Evolutionary conservation across 2,329 filamentous ascomycete genomes (phyloP), one percentile per base, ranked within the genome.

Genomic region (Aspergillus transmontanensis): DNA sequence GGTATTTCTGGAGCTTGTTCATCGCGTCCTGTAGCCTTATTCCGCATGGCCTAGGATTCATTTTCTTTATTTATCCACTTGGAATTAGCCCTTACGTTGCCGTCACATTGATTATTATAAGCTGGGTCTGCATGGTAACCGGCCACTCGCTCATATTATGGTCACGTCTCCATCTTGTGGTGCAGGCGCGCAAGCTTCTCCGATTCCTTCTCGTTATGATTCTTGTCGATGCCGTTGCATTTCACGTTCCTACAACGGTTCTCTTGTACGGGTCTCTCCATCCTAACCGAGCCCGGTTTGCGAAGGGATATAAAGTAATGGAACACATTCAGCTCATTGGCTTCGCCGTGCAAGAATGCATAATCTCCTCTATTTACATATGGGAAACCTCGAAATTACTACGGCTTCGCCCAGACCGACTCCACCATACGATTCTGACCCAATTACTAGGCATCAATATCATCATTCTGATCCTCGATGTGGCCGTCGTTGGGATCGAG

Each of bases 81-180:
- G 71, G 69, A 11, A 3, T 50, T 10, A 72, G 64, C 45, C 45
- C 72, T 43, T 78, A 75, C 67, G 45, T 76, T 26, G 67, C 73
- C 4, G 72, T 79, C 5, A 76, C 79, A 4, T 64, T 83, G 2
- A 75, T 82, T 32, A 79, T 78, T 11, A 66, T 88, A 60, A 86
- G 85, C 21, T 85, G 86, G 81, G 83, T 83, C 66, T 64, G 78
- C 6, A 87, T 88, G 85, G 83, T 89, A 0, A 86, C 86, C 1
- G 87, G 86, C 2, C 85, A 88, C 69, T 84, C 84, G 0, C 68
- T 88, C 12, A 86, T 89, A 0, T 78, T 89, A 0, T 89, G 86
- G 78, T 89, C 86, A 0, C 82, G 87, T 5, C 80, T 89, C 0
- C 86, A 89, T 69, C 77, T 89, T 4, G 79, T 89, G 21, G 75